A percentile compares a stretch with the other conserved stretches of the same genome.
Conservation (phyloP, 306 rosid species). For the Dicorynia guianensis region DNA sequence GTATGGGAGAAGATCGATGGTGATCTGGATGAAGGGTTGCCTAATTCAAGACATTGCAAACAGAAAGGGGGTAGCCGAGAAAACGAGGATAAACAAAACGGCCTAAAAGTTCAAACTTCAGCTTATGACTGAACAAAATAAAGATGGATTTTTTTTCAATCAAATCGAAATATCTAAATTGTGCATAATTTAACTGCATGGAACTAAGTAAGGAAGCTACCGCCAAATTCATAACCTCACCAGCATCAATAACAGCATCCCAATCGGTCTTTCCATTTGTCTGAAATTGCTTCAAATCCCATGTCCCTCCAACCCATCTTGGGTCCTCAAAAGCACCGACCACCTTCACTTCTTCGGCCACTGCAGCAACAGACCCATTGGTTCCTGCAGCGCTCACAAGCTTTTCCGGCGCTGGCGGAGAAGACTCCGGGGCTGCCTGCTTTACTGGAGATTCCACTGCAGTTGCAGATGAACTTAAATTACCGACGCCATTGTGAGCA, state of each 20-base stretch:
- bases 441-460: conserved; percentile 38
- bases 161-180: neutral
- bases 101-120: neutral
- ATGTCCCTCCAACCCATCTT: conserved; percentile 73
- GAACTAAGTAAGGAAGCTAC: neutral
- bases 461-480: conserved; percentile 44
- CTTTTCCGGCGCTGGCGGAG: conserved; percentile 38
- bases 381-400: conserved; percentile 37
- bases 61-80: neutral
- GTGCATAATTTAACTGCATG: neutral
- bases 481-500: conserved; percentile 52
- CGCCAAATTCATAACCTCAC: conserved; percentile 44
- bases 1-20: neutral
- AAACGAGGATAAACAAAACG: neutral
- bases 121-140: neutral
- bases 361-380: conserved; percentile 54
- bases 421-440: conserved; percentile 40
- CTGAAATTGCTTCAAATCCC: conserved; percentile 77
- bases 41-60: neutral
- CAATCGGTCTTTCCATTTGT: conserved; percentile 62
- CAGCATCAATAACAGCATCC: conserved; percentile 83
- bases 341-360: conserved; percentile 44
- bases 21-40: neutral
- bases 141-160: neutral
- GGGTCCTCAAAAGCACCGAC: conserved; percentile 51